Base-by-base conservation (phyloP, 306 rosid species). In the Lathyrus aphaca region DNA sequence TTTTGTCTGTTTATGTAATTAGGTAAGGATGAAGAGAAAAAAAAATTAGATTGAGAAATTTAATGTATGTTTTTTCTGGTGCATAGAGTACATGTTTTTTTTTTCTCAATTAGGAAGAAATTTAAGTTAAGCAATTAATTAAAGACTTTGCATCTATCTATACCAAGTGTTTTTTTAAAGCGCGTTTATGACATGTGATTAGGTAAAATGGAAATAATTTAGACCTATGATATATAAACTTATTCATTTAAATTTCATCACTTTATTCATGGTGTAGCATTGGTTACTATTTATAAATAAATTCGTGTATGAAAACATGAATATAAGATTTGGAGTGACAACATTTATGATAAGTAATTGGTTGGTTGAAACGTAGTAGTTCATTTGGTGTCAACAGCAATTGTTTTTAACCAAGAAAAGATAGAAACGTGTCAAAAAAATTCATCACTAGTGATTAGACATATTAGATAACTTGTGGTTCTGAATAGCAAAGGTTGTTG, bases 341-440 rank as follows among this genome's bases (percentile, higher is more conserved):
- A 21, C 32, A 10, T 4, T n/a, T 5, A n/a, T 19, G 61, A 37
- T 53, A 14, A 68, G 51, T 43, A 46, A 46, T 30, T 10, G 16
- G 50, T 21, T 49, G 63, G 32, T 72, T n/a, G 63, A 73, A 71
- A 7, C 2, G 42, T 13, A n/a, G 42, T 13, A n/a, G 43, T 72
- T 27, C 25, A 55, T 9, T 6, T 15, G 13, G 70, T 4, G 56
- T 4, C 40, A 32, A 17, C 51, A 17, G 5, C 43, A 53, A 9
- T 56, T 21, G 17, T 66, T 57, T 16, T 37, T 16, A 71, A 40
- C 35, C 50, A 54, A 58, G 56, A 38, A 71, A 74, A 45, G 60
- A 71, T 55, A 77, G 63, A 58, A 65, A 63, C 60, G 44, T 59
- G 87, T 85, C 82, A 78, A 71, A 76, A 78, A 67, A 77, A 18